Conservation (phyloP, 768 basidiomycete genomes). For the Rhodotorula kratochvilovae region DNA sequence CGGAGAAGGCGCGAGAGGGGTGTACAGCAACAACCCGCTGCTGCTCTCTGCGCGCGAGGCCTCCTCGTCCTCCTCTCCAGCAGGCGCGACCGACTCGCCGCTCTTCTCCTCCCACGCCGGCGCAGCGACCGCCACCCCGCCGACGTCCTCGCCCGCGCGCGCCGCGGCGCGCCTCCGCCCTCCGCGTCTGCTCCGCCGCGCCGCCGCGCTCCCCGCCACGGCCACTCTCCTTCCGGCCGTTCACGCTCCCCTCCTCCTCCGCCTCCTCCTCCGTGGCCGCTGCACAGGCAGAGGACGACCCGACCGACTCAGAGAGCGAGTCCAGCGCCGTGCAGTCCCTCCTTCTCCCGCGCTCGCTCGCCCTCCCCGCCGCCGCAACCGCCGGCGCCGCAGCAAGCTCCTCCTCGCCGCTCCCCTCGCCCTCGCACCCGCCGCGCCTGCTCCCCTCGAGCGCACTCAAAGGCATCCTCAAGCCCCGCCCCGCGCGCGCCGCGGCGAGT, state of each 20-base stretch:
- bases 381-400: not conserved
- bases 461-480: constrained; percentile 24
- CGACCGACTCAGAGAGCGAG: not conserved
- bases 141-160: not conserved
- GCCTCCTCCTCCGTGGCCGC: not conserved
- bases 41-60: constrained; percentile 1
- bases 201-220: not conserved
- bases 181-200: not conserved
- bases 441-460: constrained; percentile 2
- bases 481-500: not conserved
- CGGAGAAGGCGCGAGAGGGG: not conserved
- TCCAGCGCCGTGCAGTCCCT: not conserved
- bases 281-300: not conserved
- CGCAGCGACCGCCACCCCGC: not conserved
- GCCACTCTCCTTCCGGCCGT: not conserved
- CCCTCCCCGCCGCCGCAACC: not conserved
- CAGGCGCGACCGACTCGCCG: too few relatives aligned
- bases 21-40: constrained; percentile 28
- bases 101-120: not conserved
- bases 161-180: not conserved
- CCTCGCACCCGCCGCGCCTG: not conserved
- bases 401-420: constrained; percentile 5
- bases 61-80: not conserved
- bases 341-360: not conserved
- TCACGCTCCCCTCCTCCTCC: not conserved